Conservation (phyloP, 2,329 filamentous ascomycete genomes). For the Boeremia exigua region DNA sequence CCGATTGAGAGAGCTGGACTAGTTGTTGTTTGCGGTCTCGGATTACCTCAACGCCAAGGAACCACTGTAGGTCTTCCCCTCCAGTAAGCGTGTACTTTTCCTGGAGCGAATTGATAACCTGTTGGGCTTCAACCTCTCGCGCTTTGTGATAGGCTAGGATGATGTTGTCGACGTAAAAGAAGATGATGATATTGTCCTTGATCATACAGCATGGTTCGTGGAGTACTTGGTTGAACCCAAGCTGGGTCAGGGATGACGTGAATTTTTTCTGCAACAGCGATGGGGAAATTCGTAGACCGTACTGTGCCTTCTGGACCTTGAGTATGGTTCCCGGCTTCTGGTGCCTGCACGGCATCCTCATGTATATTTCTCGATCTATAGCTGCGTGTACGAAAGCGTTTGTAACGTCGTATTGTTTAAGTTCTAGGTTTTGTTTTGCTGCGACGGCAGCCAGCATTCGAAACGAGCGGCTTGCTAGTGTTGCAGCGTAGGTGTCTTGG, state of each 20-base stretch:
- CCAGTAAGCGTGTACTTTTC: slow-evolving; percentile 2
- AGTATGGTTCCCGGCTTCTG: background rate
- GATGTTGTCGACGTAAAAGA: slow-evolving; percentile 15
- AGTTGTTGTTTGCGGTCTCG: background rate
- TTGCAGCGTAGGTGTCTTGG: slow-evolving; percentile 18
- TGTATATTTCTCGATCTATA: slow-evolving; percentile 9
- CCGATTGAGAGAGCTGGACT: background rate
- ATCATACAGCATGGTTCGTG: slow-evolving; percentile 15
- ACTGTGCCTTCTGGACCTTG: slow-evolving; percentile 7
- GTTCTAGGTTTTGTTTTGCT: background rate
- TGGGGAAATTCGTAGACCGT: slow-evolving; percentile 6
- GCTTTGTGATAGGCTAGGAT: slow-evolving; percentile 3
- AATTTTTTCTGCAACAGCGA: slow-evolving; percentile 9
- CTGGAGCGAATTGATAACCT: background rate
- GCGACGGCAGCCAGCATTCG: background rate
- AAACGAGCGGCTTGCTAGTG: slow-evolving; percentile 2
- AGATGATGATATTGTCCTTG: slow-evolving; percentile 7
- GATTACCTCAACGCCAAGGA: slow-evolving; percentile 5
- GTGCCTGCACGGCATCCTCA: slow-evolving; percentile 1
- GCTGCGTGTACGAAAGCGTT: slow-evolving; percentile 7
- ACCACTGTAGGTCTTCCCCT: slow-evolving; percentile 14
- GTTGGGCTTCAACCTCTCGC: background rate
- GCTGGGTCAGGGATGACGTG: background rate
- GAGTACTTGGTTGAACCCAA: slow-evolving; percentile 5
- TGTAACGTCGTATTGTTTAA: slow-evolving; percentile 9